A percentile compares a stretch with the other conserved stretches of the same genome.
Conservation (phyloP, 495 filamentous ascomycete species). For the Penicillium taxi region DNA sequence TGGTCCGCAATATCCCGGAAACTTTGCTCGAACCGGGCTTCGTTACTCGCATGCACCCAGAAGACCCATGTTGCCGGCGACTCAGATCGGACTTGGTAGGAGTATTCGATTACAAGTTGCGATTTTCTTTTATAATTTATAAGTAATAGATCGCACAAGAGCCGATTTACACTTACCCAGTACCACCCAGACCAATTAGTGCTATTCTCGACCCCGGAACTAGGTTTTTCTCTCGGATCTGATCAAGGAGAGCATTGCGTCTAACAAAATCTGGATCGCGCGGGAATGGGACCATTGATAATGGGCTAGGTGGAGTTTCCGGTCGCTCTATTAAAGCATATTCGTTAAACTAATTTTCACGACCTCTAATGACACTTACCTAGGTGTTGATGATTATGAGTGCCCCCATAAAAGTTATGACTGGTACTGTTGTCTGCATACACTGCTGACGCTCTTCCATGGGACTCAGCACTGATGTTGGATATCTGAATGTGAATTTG, state of each 20-base stretch:
- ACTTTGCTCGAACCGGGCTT: constrained; percentile 30
- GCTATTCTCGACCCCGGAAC: constrained; percentile 15
- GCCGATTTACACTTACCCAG: neutral
- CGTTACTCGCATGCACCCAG: constrained; percentile 40
- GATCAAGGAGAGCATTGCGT: constrained; percentile 12
- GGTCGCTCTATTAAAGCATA: too few relatives aligned
- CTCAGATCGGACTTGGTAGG: constrained; percentile 23
- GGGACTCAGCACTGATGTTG: too few relatives aligned
- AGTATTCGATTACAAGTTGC: constrained; percentile 32
- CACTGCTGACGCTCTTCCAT: too few relatives aligned
- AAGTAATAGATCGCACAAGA: neutral
- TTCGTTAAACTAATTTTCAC: too few relatives aligned
- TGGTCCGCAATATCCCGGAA: constrained; percentile 22
- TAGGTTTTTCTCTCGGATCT: constrained; percentile 16
- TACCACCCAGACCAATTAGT: constrained; percentile 16
- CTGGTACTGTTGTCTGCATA: too few relatives aligned
- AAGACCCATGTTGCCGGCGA: constrained; percentile 40
- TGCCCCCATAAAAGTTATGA: too few relatives aligned
- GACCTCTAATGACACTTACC: too few relatives aligned
- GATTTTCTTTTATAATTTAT: constrained; percentile 22
- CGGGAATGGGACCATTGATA: constrained; percentile 20
- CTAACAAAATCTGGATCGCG: constrained; percentile 28
- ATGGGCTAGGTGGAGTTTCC: constrained; percentile 11
- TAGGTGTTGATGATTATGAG: too few relatives aligned
- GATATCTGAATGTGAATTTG: too few relatives aligned